These are phyloP conservation scores for Ampelocalamus luodianensis DNA, from an alignment of 176 grass and related monocot species.

Conservation along the genomic window DNA sequence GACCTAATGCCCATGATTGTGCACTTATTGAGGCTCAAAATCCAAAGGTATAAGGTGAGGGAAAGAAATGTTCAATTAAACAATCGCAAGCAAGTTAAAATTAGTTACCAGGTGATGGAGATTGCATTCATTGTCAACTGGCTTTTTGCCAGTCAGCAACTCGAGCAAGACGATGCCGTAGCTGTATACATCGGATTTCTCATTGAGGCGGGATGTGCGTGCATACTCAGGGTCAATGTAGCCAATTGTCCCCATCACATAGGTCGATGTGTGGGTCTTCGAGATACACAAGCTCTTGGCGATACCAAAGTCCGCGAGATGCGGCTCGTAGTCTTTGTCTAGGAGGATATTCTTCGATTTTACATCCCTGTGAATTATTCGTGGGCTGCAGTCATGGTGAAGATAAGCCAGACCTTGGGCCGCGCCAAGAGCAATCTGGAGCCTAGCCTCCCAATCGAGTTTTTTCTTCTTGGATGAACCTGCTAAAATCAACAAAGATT, in stretches of 20 bases:
- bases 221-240: constrained; percentile 99
- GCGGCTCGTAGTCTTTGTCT: constrained; percentile 87
- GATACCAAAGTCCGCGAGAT: constrained; percentile 97
- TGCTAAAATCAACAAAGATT: constrained; percentile 41
- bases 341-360: constrained; percentile 98
- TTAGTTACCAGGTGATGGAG: constrained; percentile 92
- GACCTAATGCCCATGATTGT: constrained; percentile 48
- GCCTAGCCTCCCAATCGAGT: constrained; percentile 83
- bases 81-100: constrained; percentile 31
- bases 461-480: constrained; percentile 87
- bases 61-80: neutral
- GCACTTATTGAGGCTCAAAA: constrained; percentile 60
- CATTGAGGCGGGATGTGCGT: constrained; percentile 81
- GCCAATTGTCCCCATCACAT: constrained; percentile 98
- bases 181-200: constrained; percentile 97
- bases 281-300: constrained; percentile 93
- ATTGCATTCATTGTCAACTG: constrained; percentile 96
- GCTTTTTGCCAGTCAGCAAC: constrained; percentile 83
- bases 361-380: constrained; percentile 93
- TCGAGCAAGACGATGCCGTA: constrained; percentile 91
- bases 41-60: constrained; percentile 51
- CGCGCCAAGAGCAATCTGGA: constrained; percentile 76
- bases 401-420: constrained; percentile 93
- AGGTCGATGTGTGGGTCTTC: constrained; percentile 90
- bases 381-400: constrained; percentile 90